These are phyloP conservation scores for Thraustotheca clavata DNA, from an alignment of 352 stramenopile genomes.

Conservation along the genomic window DNA sequence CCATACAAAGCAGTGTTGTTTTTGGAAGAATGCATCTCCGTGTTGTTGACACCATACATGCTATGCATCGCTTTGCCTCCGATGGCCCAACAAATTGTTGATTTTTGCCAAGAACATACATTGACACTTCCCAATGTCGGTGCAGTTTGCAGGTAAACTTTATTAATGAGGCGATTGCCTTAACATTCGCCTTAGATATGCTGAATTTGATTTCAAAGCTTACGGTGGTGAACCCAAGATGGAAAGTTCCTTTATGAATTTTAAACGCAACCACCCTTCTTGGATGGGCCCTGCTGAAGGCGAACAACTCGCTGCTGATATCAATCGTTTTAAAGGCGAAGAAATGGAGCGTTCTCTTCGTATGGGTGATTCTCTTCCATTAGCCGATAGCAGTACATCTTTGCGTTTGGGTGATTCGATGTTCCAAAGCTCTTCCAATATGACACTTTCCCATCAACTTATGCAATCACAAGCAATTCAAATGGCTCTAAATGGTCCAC, in stretches of 20 bases:
- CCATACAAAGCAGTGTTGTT: slow-evolving; percentile 94
- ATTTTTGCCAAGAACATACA: slow-evolving; percentile 92
- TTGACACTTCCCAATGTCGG: slow-evolving; percentile 88
- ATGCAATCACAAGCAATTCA: slow-evolving; percentile 82
- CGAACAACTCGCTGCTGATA: slow-evolving; percentile 55
- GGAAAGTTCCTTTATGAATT: slow-evolving; percentile 97
- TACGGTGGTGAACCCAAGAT: slow-evolving; percentile 93
- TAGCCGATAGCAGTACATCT: background rate
- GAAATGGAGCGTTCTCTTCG: slow-evolving; percentile 84
- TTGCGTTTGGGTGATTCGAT: slow-evolving; percentile 30
- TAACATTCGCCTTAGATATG: slow-evolving; percentile 29
- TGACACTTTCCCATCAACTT: slow-evolving; percentile 83
- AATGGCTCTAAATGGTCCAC: slow-evolving; percentile 44
- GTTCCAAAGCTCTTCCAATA: slow-evolving; percentile 46
- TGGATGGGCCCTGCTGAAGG: slow-evolving; percentile 73
- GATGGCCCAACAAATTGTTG: slow-evolving; percentile 84
- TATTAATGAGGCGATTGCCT: background rate
- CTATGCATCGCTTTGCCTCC: slow-evolving; percentile 91
- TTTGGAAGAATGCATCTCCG: slow-evolving; percentile 86
- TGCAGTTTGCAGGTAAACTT: slow-evolving; percentile 87
- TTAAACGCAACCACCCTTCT: slow-evolving; percentile 88
- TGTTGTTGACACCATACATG: slow-evolving; percentile 94
- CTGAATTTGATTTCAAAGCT: slow-evolving; percentile 95
- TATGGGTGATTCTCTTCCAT: slow-evolving; percentile 44
- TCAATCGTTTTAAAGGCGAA: slow-evolving; percentile 67